Percentiles rank a stretch among this genome's conserved stretches.
Evolutionary conservation across 1,284 basidiomycete genomes (phyloP).

Genomic region (Cryptococcus deneoformans): DNA sequence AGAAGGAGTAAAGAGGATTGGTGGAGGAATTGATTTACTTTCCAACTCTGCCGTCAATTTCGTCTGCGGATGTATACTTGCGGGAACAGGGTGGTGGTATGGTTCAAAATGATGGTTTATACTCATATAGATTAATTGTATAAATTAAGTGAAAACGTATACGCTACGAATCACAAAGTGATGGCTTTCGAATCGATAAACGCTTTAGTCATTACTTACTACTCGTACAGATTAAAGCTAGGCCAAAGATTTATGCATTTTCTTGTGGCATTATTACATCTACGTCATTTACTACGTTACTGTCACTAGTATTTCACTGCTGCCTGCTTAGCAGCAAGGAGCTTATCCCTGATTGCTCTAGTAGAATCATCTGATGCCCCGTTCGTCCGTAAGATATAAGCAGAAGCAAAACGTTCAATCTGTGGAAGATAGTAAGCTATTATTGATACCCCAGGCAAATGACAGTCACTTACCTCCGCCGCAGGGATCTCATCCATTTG

Average conservation of each 20-base stretch:
- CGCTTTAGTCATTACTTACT: too few relatives aligned
- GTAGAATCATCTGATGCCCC: slow-evolving; percentile 21
- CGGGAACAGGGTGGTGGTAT: slow-evolving; percentile 30
- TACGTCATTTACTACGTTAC: too few relatives aligned
- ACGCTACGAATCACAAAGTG: background rate
- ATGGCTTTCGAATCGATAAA: background rate
- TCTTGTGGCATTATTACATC: too few relatives aligned
- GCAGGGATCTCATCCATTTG: slow-evolving; percentile 34
- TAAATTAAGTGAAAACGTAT: background rate
- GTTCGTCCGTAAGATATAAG: slow-evolving; percentile 31
- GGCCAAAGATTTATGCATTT: too few relatives aligned
- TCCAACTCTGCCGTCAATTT: slow-evolving; percentile 57
- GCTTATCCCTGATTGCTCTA: slow-evolving; percentile 26
- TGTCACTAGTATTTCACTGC: slow-evolving; percentile 25
- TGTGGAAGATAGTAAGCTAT: slow-evolving; percentile 2
- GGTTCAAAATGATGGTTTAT: slow-evolving; percentile 1
- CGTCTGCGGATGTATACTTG: slow-evolving; percentile 29
- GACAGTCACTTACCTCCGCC: slow-evolving; percentile 30
- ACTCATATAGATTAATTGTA: too few relatives aligned
- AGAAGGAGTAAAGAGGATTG: slow-evolving; percentile 57
- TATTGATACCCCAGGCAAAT: background rate
- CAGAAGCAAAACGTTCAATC: slow-evolving; percentile 40
- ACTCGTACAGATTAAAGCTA: too few relatives aligned
- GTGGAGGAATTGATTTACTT: slow-evolving; percentile 64
- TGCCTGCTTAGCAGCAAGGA: slow-evolving; percentile 32